Evolutionary conservation across 1,284 basidiomycete species (phyloP), one percentile per base, ranked within the genome.

Genomic region (Golubevia sp.): DNA sequence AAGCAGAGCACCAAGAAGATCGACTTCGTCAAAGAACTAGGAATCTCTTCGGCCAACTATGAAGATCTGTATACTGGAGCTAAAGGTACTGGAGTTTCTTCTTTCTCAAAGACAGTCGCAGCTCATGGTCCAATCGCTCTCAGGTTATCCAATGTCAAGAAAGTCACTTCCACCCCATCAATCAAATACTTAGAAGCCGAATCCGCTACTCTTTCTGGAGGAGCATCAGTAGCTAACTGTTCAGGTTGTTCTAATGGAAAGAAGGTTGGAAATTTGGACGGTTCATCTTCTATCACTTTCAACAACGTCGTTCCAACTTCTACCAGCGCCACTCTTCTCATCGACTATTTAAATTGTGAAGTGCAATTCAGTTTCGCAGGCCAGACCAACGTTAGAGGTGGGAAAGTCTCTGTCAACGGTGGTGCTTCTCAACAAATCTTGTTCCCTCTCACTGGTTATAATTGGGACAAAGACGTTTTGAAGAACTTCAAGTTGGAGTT

Each of bases 331-430:
- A 61, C 63, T 24, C 54, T 73, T n/a, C 62, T 66, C 52, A 67
- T 73, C 55, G 71, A 73, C 59, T 73, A 73, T 54, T 59, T 73
- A 61, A 73, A 73, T 50, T 61, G 63, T 13, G 64, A 73, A 3
- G 65, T 73, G 11, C 56, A 59, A 5, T 71, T 63, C 56, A 62
- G 62, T 2, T 65, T 65, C 23, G 53, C 30, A 3, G 64, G 64
- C 5, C 60, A 58, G 2, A 63, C 66, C 49, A 72, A 71, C 55
- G 62, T 56, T 2, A 58, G 66, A 48, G 49, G 18, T 21, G 66
- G 67, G 5, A 30, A 38, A 27, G 65, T 73, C 66, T 50, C 52
- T 3, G 71, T 73, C 53, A 73, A 73, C 24, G 67, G 70, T 1
- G 71, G 63, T 1, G 24, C 26, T 38, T n/a, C 61, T 11, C 64